phyloP scores from a whole-genome alignment of 2,329 filamentous ascomycete genomes.

The Scortechinia acanthostroma region DNA sequence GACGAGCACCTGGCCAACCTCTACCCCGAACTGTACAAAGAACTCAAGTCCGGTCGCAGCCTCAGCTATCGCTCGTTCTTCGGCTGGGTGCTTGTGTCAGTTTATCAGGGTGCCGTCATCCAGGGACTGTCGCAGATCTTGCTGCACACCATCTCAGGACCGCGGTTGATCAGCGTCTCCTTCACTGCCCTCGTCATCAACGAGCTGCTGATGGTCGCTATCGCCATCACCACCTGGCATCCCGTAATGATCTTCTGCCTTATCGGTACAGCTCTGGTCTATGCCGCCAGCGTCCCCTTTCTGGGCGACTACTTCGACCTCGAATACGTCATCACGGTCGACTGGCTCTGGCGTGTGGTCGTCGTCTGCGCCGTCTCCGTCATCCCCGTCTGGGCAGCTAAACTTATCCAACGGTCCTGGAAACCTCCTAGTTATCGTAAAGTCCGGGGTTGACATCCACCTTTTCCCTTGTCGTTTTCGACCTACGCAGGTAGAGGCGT shows the following conservation, averaged over 20 bases:
- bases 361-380: constrained; percentile 76
- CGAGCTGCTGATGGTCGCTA: constrained; percentile 93
- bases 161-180: constrained; percentile 77
- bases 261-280: constrained; percentile 75
- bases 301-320: constrained; percentile 86
- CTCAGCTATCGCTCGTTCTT: constrained; percentile 93
- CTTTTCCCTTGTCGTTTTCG: not conserved
- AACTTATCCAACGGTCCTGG: constrained; percentile 76
- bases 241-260: constrained; percentile 81
- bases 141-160: constrained; percentile 60
- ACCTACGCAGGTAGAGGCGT: no score
- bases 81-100: constrained; percentile 87
- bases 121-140: constrained; percentile 89
- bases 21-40: constrained; percentile 95
- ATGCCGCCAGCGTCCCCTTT: constrained; percentile 76
- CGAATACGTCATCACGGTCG: constrained; percentile 33
- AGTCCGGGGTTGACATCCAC: constrained; percentile 60
- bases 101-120: constrained; percentile 93
- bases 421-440: constrained; percentile 93
- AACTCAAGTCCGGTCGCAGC: constrained; percentile 80
- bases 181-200: constrained; percentile 91
- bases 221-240: constrained; percentile 96
- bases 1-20: constrained; percentile 88
- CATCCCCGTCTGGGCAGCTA: constrained; percentile 79
- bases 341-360: constrained; percentile 80